phyloP scores from a whole-genome alignment of 1,139 yeast genomes.

The Taphrina sp. region DNA sequence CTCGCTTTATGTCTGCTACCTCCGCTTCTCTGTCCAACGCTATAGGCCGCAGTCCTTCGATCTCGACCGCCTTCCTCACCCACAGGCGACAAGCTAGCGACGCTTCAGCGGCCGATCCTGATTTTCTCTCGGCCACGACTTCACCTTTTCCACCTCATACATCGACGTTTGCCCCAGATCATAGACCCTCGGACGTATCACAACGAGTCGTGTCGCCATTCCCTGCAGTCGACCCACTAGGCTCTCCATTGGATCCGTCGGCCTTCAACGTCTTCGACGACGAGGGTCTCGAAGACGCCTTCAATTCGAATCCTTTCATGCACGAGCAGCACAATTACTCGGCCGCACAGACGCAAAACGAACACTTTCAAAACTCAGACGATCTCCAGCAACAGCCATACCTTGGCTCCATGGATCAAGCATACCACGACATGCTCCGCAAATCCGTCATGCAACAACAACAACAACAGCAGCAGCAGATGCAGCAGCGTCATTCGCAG shows the following conservation, averaged over 20 bases:
- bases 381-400: background rate
- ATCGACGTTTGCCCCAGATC: too few relatives aligned
- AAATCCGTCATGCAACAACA: too few relatives aligned
- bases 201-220: background rate
- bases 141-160: background rate
- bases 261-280: conserved; percentile 1
- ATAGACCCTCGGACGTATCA: too few relatives aligned
- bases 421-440: background rate
- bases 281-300: conserved; percentile 15
- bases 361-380: background rate
- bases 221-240: background rate
- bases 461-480: too few relatives aligned
- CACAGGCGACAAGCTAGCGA: conserved; percentile 20
- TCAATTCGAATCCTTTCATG: conserved; percentile 14
- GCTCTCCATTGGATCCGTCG: too few relatives aligned
- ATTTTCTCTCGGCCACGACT: background rate
- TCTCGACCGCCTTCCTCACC: conserved; percentile 4
- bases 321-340: too few relatives aligned
- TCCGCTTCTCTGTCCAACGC: too few relatives aligned
- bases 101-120: conserved; percentile 1
- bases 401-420: background rate
- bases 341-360: background rate
- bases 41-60: too few relatives aligned
- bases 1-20: too few relatives aligned
- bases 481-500: too few relatives aligned